Evolutionary conservation across 2,329 filamentous ascomycete species (phyloP).

Genomic region (Ceratocystis albifundus): DNA sequence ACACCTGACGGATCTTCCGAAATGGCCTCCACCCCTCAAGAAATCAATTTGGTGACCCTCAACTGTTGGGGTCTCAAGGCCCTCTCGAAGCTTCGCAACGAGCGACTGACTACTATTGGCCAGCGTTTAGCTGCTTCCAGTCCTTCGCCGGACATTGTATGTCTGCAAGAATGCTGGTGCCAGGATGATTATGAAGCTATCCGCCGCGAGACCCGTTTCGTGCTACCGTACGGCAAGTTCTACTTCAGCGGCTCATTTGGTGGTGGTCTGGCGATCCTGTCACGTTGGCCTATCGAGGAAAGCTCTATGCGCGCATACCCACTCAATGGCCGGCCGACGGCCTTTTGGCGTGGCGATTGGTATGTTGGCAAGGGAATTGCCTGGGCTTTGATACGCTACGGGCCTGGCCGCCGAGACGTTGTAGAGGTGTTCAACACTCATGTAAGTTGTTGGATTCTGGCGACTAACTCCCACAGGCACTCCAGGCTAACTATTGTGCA

Average conservation of each 20-base stretch:
- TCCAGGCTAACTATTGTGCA: too few species aligned
- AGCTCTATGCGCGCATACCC: conserved; percentile 76
- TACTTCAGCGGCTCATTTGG: conserved; percentile 85
- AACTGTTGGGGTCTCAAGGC: conserved; percentile 97
- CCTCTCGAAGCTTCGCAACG: conserved; percentile 63
- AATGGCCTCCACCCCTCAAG: conserved; percentile 27
- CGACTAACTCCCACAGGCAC: background rate
- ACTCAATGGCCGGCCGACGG: conserved; percentile 85
- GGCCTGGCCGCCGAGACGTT: conserved; percentile 50
- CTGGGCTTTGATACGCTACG: conserved; percentile 64
- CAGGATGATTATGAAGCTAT: conserved; percentile 72
- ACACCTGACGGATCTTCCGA: conserved; percentile 32
- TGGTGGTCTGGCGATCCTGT: conserved; percentile 77
- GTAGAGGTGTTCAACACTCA: conserved; percentile 91
- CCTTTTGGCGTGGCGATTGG: conserved; percentile 92
- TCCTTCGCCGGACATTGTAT: conserved; percentile 70
- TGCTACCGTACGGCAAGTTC: conserved; percentile 85
- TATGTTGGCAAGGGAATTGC: conserved; percentile 92
- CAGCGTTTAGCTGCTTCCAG: conserved; percentile 58
- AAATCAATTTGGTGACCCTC: conserved; percentile 71
- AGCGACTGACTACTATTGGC: conserved; percentile 75
- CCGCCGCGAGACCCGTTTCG: conserved; percentile 55
- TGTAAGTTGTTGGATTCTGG: conserved; percentile 35
- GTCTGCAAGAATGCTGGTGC: conserved; percentile 92
- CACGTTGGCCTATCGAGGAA: conserved; percentile 84